These are phyloP conservation scores for Camelina sativa DNA, from an alignment of 345 rosid genomes.

Conservation along the genomic window DNA sequence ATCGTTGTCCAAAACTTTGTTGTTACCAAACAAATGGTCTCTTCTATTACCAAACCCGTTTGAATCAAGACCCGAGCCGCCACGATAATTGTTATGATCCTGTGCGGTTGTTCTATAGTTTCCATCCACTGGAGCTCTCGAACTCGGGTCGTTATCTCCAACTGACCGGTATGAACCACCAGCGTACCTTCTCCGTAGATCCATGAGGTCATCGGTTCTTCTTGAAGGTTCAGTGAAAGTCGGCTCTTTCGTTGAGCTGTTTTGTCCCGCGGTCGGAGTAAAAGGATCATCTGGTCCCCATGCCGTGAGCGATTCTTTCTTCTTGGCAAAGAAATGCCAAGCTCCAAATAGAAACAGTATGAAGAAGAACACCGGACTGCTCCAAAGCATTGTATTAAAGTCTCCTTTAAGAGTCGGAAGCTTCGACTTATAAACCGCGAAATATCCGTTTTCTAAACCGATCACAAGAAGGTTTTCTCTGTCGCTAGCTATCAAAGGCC, in stretches of 20 bases:
- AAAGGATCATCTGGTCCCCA: conserved; percentile 97
- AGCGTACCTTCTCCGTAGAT: conserved; percentile 65
- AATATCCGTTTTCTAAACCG: conserved; percentile 76
- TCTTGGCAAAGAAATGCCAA: conserved; percentile 96
- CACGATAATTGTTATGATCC: conserved; percentile 63
- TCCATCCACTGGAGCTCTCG: conserved; percentile 66
- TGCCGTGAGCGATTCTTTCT: conserved; percentile 85
- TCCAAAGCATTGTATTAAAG: conserved; percentile 77
- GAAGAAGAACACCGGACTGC: conserved; percentile 84
- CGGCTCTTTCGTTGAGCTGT: conserved; percentile 56
- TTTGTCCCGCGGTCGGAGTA: conserved; percentile 57
- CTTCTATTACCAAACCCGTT: conserved; percentile 74
- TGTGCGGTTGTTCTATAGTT: conserved; percentile 57
- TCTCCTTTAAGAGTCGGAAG: conserved; percentile 70
- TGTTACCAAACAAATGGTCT: conserved; percentile 60
- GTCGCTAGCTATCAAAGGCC: conserved; percentile 80
- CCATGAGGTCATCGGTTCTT: conserved; percentile 65
- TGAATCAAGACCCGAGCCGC: conserved; percentile 61
- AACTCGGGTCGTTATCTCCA: conserved; percentile 49
- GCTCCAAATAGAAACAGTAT: conserved; percentile 82
- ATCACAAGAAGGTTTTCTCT: conserved; percentile 79
- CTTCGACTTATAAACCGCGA: conserved; percentile 79
- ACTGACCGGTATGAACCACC: conserved; percentile 60
- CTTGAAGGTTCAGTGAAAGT: conserved; percentile 63
- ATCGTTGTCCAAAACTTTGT: conserved; percentile 62